Percentiles rank a stretch among this genome's conserved stretches.
phyloP scores from a whole-genome alignment of 352 stramenopile genomes.

The Phytophthora pluvialis region DNA sequence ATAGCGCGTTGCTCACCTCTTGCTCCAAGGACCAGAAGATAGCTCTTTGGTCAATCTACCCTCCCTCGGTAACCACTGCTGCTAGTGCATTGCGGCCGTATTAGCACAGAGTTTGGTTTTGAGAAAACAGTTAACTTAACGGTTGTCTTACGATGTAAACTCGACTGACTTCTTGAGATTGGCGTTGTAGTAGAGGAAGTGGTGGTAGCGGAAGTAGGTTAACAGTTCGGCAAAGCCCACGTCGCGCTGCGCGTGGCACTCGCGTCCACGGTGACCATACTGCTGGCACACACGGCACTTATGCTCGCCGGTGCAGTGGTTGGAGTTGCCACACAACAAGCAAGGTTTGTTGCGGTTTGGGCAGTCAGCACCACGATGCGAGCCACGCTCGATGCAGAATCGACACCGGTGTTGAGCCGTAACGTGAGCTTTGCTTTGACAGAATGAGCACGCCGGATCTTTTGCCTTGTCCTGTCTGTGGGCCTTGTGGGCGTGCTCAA shows the following conservation, averaged over 20 bases:
- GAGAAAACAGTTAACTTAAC: constrained; percentile 30
- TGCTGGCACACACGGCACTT: constrained; percentile 84
- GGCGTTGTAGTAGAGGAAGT: constrained; percentile 90
- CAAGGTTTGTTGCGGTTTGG: constrained; percentile 76
- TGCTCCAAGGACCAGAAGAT: constrained; percentile 84
- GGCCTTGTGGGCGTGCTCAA: constrained; percentile 71
- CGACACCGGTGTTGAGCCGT: constrained; percentile 80
- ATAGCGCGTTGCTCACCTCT: constrained; percentile 67
- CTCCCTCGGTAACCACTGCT: constrained; percentile 37
- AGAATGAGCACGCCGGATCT: constrained; percentile 61
- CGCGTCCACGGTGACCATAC: constrained; percentile 81
- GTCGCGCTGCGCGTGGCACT: constrained; percentile 84
- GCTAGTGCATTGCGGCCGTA: constrained; percentile 41
- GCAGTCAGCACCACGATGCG: constrained; percentile 73
- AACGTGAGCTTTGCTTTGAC: constrained; percentile 63
- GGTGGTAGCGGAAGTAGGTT: constrained; percentile 88
- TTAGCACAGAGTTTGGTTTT: constrained; percentile 19
- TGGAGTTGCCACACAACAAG: constrained; percentile 71
- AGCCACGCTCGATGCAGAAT: constrained; percentile 83
- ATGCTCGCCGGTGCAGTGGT: constrained; percentile 84
- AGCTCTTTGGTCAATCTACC: constrained; percentile 81
- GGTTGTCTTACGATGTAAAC: constrained; percentile 55
- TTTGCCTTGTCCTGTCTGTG: constrained; percentile 35
- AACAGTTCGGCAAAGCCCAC: constrained; percentile 81
- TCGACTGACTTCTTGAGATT: constrained; percentile 90